Evolutionary conservation across 2,329 filamentous ascomycete species (phyloP).

Genomic region (Ceratocystiopsis brevicomis): DNA sequence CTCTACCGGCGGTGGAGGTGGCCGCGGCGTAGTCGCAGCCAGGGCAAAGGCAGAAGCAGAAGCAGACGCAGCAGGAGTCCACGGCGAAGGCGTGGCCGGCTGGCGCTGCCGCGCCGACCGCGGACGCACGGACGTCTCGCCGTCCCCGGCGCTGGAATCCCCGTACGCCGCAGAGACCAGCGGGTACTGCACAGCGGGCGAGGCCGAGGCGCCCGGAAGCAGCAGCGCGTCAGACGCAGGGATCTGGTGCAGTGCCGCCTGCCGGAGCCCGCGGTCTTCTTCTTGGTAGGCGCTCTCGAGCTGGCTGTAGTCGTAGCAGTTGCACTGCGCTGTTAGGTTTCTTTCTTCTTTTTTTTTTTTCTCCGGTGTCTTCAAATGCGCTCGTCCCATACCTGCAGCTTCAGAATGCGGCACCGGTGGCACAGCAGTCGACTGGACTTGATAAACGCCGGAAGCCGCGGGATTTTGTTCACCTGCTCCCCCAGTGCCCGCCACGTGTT

Average conservation of each 20-base stretch:
- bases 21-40: background rate
- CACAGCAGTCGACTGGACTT: conserved; percentile 5
- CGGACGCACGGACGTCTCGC: no score
- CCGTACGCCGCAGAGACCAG: no score
- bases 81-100: background rate
- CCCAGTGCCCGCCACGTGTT: conserved; percentile 8
- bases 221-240: background rate
- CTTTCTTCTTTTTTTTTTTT: background rate
- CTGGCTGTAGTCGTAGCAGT: conserved; percentile 7
- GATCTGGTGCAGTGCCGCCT: conserved; percentile 1
- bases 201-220: no score
- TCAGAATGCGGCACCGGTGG: conserved; percentile 6
- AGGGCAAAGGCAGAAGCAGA: background rate
- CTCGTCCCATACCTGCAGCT: background rate
- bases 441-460: conserved; percentile 7
- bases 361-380: background rate
- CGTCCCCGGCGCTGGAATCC: no score
- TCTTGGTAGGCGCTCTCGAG: conserved; percentile 5
- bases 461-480: conserved; percentile 4
- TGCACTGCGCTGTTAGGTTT: conserved; percentile 3
- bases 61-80: background rate
- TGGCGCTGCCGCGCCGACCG: background rate
- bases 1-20: background rate
- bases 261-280: conserved; percentile 1
- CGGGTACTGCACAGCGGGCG: no score